Base-by-base conservation (phyloP, 257 asterid genomes). In the Phtheirospermum japonicum region DNA sequence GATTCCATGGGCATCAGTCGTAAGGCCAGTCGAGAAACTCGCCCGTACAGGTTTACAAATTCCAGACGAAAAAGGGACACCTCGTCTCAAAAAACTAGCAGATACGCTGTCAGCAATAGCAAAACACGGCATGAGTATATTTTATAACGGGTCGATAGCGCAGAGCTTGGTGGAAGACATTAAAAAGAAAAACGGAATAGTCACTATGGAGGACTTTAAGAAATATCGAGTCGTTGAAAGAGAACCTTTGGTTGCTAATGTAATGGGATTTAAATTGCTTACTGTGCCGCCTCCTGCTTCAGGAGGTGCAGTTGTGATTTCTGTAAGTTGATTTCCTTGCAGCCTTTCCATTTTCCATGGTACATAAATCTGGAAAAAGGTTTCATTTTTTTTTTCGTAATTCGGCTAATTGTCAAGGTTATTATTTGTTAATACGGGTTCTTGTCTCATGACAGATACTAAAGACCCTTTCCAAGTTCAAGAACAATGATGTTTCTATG, bases 281-380 rank as follows among this genome's bases (percentile, higher is more conserved):
- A 62, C 72, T 5, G 77, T 73, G 71, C 88, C 85, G 8, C 78
- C 88, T 54, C 87, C 87, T 55, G 82, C 85, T 28, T 48, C 85
- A 0, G 81, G 83, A 1, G 85, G 81, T 17, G 75, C 83, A 57
- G 54, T n/a, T 77, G 63, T 79, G 62, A 64, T 74, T 26, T 77
- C 79, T 28, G 88, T 82, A 65, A 70, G 80, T 70, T 13, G 32
- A 17, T 46, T 37, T 11, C 1, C 7, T 37, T 46, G 70, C 49
- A 54, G 66, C 9, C n/a, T n/a, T n/a, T n/a, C n/a, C n/a, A n/a
- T n/a, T n/a, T n/a, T n/a, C n/a, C n/a, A n/a, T n/a, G n/a, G n/a
- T n/a, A n/a, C n/a, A n/a, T n/a, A n/a, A n/a, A n/a, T n/a, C n/a
- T n/a, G n/a, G n/a, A n/a, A n/a, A n/a, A n/a, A n/a, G n/a, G n/a